Percentiles rank a stretch among this genome's conserved stretches.
Conservation (phyloP, 306 rosid genomes). For the Macrotyloma uniflorum region DNA sequence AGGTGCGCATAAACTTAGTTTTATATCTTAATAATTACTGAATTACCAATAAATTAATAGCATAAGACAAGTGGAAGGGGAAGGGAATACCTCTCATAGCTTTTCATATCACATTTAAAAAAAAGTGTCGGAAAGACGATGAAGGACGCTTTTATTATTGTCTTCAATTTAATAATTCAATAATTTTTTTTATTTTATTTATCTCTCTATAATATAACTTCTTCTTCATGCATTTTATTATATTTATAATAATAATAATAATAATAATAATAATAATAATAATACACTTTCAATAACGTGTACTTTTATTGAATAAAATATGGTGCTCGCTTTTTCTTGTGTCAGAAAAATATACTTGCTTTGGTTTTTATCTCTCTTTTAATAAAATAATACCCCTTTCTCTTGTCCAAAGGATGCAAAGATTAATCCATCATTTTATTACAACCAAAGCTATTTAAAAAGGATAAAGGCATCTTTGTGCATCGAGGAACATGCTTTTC, state of each 20-base stretch:
- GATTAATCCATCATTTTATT: constrained; percentile 35
- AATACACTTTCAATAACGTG: constrained; percentile 33
- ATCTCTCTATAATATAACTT: constrained; percentile 17
- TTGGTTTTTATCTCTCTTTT: constrained; percentile 39
- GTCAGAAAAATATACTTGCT: constrained; percentile 37
- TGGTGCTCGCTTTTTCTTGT: constrained; percentile 32
- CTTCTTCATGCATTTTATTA: constrained; percentile 30
- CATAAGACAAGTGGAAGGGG: constrained; percentile 48
- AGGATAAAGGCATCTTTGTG: constrained; percentile 44
- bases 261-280: too few relatives aligned
- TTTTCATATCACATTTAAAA: constrained; percentile 31
- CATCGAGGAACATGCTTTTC: constrained; percentile 39
- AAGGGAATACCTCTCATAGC: constrained; percentile 43
- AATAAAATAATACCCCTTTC: constrained; percentile 46
- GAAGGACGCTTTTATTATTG: constrained; percentile 35
- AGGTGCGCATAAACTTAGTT: constrained; percentile 44
- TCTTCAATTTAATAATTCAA: constrained; percentile 35
- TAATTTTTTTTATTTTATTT: constrained; percentile 22
- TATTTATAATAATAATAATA: too few relatives aligned
- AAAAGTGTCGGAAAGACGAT: constrained; percentile 42
- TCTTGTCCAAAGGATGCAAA: constrained; percentile 41
- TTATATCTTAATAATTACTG: constrained; percentile 38
- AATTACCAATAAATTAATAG: constrained; percentile 35
- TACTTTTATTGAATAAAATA: constrained; percentile 39
- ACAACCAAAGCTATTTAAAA: constrained; percentile 40